Evolutionary conservation across 2,329 filamentous ascomycete genomes (phyloP).

Genomic region (Claviceps quebecensis): DNA sequence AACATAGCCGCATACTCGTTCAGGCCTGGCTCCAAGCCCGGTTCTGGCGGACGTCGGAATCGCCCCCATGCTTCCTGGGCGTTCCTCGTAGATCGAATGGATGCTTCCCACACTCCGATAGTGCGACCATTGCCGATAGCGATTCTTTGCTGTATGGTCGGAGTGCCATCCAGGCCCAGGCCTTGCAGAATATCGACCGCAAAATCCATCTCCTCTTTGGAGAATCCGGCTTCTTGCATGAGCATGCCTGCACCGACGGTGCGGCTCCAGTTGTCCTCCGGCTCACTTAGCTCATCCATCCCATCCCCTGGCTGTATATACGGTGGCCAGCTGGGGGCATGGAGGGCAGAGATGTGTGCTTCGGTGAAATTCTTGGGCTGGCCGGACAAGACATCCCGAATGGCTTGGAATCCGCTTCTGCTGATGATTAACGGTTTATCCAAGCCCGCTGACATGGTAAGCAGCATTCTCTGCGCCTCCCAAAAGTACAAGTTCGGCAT

Average conservation of each 20-base stretch:
- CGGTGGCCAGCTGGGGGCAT: conserved; percentile 44
- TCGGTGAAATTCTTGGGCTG: conserved; percentile 39
- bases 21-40: conserved; percentile 20
- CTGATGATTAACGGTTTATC: conserved; percentile 36
- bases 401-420: conserved; percentile 36
- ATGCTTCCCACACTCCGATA: conserved; percentile 36
- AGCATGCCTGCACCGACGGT: conserved; percentile 37
- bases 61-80: conserved; percentile 45
- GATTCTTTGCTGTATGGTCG: conserved; percentile 38
- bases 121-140: conserved; percentile 8
- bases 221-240: conserved; percentile 43
- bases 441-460: conserved; percentile 36
- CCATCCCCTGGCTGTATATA: conserved; percentile 44
- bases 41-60: conserved; percentile 25
- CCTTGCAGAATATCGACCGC: conserved; percentile 40
- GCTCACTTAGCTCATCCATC: conserved; percentile 39
- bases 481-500: conserved; percentile 27
- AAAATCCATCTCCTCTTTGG: conserved; percentile 29
- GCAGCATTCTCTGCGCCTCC: conserved; percentile 40
- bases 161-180: conserved; percentile 31
- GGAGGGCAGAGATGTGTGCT: conserved; percentile 30
- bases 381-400: conserved; percentile 38
- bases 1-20: conserved; percentile 47
- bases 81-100: conserved; percentile 44
- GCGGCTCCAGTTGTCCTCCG: conserved; percentile 39